Evolutionary conservation across 2,329 filamentous ascomycete species (phyloP).

Genomic region (Fusarium sacchari): DNA sequence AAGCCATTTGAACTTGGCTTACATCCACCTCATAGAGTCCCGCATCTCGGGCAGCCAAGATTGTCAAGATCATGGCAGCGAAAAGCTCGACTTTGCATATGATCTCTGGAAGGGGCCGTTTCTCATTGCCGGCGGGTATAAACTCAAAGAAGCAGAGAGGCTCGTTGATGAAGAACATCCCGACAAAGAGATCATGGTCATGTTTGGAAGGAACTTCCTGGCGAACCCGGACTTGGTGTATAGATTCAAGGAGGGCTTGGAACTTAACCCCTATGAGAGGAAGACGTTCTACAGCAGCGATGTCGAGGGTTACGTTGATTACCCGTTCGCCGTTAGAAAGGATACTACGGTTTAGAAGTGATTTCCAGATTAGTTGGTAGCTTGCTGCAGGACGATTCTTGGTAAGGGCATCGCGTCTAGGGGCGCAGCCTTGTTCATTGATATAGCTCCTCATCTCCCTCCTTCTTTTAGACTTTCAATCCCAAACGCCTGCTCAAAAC

Average conservation of each 20-base stretch:
- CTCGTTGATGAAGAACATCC: slow-evolving; percentile 47
- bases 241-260: slow-evolving; percentile 41
- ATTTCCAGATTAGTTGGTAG: rapidly evolving
- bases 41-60: slow-evolving; percentile 58
- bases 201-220: slow-evolving; percentile 49
- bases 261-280: slow-evolving; percentile 41
- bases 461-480: too few species aligned
- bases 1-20: slow-evolving; percentile 64
- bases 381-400: not conserved
- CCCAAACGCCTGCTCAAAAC: rapidly evolving
- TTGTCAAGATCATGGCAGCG: slow-evolving; percentile 43
- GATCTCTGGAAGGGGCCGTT: slow-evolving; percentile 48
- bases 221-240: slow-evolving; percentile 44
- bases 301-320: slow-evolving; percentile 43
- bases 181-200: slow-evolving; percentile 47
- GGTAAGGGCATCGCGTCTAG: rapidly evolving
- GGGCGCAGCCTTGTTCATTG: rapidly evolving
- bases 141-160: slow-evolving; percentile 30
- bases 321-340: slow-evolving; percentile 21
- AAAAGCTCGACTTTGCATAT: slow-evolving; percentile 49
- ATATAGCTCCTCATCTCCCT: rapidly evolving
- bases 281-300: slow-evolving; percentile 42
- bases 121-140: slow-evolving; percentile 50
- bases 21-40: slow-evolving; percentile 70
- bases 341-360: rapidly evolving